Evolutionary conservation across 1,139 yeast genomes (phyloP).

Genomic region (Yamadazyma taylorii): DNA sequence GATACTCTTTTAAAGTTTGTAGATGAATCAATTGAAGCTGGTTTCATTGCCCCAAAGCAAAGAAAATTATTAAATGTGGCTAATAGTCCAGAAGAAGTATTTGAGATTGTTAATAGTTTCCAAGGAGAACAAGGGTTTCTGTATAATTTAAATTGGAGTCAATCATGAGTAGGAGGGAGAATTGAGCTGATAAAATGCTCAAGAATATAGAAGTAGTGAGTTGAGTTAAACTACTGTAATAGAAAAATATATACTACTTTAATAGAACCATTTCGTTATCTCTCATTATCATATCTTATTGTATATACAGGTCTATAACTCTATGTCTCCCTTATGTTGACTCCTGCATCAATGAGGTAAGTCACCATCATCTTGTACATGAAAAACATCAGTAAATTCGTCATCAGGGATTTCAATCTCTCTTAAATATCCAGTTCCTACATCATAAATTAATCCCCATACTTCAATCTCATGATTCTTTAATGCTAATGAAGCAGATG

Average conservation of each 20-base stretch:
- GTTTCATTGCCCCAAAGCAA: slow-evolving; percentile 69
- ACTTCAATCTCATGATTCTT: slow-evolving; percentile 75
- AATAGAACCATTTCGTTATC: too few species aligned
- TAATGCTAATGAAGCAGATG: slow-evolving; percentile 73
- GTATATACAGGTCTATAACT: too few species aligned
- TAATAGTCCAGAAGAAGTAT: slow-evolving; percentile 60
- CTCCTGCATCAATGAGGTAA: slow-evolving; percentile 14
- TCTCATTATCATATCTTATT: too few species aligned
- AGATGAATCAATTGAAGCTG: slow-evolving; percentile 53
- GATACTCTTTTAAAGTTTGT: slow-evolving; percentile 67
- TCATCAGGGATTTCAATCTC: slow-evolving; percentile 56
- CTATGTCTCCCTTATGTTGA: too few species aligned
- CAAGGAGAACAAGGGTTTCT: slow-evolving; percentile 67
- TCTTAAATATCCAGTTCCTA: slow-evolving; percentile 67
- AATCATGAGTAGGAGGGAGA: slow-evolving; percentile 26
- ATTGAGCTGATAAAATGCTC: too few species aligned
- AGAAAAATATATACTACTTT: too few species aligned
- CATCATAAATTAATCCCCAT: slow-evolving; percentile 88
- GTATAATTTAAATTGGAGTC: slow-evolving; percentile 70
- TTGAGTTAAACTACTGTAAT: too few species aligned
- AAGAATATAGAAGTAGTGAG: too few species aligned
- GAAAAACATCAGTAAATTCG: slow-evolving; percentile 52
- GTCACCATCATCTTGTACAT: slow-evolving; percentile 44
- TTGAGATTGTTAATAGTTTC: slow-evolving; percentile 60
- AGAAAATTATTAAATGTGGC: slow-evolving; percentile 73